phyloP scores from a whole-genome alignment of 2,329 filamentous ascomycete species.

The Pseudogymnoascus sp. region DNA sequence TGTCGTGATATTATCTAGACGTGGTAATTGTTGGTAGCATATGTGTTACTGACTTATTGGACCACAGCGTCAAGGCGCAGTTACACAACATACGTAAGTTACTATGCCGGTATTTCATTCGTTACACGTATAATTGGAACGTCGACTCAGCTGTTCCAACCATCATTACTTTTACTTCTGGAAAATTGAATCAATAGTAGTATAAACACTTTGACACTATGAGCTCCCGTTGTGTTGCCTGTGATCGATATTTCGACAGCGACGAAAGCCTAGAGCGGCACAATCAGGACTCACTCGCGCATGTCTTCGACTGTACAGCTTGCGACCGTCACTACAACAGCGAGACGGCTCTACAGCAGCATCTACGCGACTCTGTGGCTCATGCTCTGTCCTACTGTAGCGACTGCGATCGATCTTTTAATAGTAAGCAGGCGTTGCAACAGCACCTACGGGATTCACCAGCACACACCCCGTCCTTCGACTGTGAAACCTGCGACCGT shows the following conservation, averaged over 20 bases:
- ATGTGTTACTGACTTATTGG: background rate
- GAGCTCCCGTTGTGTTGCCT: slow-evolving; percentile 17
- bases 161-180: slow-evolving; percentile 11
- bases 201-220: slow-evolving; percentile 14
- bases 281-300: slow-evolving; percentile 16
- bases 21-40: no score
- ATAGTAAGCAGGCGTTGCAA: no score
- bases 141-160: slow-evolving; percentile 15
- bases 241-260: slow-evolving; percentile 20
- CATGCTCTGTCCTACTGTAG: background rate
- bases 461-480: background rate
- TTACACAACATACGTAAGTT: slow-evolving; percentile 11
- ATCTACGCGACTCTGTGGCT: slow-evolving; percentile 18
- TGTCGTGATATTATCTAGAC: no score
- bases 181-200: slow-evolving; percentile 16
- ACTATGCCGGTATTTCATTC: background rate
- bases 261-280: slow-evolving; percentile 16
- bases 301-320: slow-evolving; percentile 14
- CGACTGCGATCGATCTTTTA: no score
- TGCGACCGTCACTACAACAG: slow-evolving; percentile 19
- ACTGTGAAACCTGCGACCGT: slow-evolving; percentile 17
- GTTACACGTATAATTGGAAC: slow-evolving; percentile 10
- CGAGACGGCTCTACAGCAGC: slow-evolving; percentile 20
- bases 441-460: no score
- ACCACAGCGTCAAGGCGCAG: slow-evolving; percentile 11